Evolutionary conservation across 495 filamentous ascomycete species (phyloP).

Genomic region (Glonium stellatum): DNA sequence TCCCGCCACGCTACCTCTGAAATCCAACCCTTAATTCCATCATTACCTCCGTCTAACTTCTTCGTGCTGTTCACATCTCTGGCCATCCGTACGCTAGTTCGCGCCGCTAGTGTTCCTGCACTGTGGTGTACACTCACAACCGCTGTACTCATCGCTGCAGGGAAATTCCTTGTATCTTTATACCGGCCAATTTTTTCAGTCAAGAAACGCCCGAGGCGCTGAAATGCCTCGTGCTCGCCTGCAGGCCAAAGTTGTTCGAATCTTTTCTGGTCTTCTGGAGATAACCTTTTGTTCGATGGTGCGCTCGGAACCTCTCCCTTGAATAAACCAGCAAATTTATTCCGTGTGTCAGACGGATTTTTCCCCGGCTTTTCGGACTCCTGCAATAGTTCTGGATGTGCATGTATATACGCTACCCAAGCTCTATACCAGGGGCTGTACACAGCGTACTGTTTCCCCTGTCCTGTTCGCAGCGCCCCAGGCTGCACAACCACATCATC

Average conservation of each 20-base stretch:
- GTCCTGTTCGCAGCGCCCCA: constrained; percentile 53
- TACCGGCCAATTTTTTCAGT: constrained; percentile 58
- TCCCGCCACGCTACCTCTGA: constrained; percentile 87
- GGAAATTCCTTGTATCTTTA: constrained; percentile 53
- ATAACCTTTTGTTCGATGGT: constrained; percentile 59
- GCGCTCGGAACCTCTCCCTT: constrained; percentile 53
- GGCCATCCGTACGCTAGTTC: constrained; percentile 64
- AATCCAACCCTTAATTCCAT: constrained; percentile 71
- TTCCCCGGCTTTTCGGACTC: constrained; percentile 50
- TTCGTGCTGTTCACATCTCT: constrained; percentile 60
- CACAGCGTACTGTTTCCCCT: constrained; percentile 73
- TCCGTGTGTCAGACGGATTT: constrained; percentile 52
- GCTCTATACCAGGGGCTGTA: constrained; percentile 75
- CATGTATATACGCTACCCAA: constrained; percentile 66
- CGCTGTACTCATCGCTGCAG: constrained; percentile 57
- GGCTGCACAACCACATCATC: constrained; percentile 81
- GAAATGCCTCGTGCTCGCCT: constrained; percentile 68
- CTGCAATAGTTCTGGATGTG: constrained; percentile 58
- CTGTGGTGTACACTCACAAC: constrained; percentile 74
- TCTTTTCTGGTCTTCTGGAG: constrained; percentile 50
- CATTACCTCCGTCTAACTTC: constrained; percentile 59
- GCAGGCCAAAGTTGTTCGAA: constrained; percentile 63
- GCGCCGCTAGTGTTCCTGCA: constrained; percentile 66
- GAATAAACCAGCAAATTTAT: constrained; percentile 55
- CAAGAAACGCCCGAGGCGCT: constrained; percentile 63